Base-by-base conservation (phyloP, 148 eudicot genomes). In the Rhododendron griersonianum region DNA sequence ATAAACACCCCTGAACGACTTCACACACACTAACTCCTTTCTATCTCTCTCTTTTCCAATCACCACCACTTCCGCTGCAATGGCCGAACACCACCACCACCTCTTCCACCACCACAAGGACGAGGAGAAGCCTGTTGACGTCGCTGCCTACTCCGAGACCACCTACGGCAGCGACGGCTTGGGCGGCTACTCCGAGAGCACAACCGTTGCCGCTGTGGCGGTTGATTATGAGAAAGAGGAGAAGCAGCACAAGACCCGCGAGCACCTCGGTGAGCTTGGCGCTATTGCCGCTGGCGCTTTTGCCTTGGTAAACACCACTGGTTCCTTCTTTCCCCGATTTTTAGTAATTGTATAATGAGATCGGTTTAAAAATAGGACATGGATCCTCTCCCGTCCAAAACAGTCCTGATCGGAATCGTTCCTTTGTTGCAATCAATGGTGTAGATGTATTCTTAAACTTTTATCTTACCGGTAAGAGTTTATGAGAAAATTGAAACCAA, bases 241-340 rank as follows among this genome's bases (percentile, higher is more conserved):
- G 83, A 91, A 91, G 84, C 89, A 90, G 81, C 91, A 91, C 89
- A 91, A 89, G 71, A 71, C 61, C 78, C 85, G 61, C 16, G 85
- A 85, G 44, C 83, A 86, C 15, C 78, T 90, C 41, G 87, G 93
- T 67, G 88, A 86, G 87, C 88, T 87, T 67, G 87, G 92, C 1
- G 87, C 91, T 44, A 11, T 85, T 37, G 90, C 90, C 75, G 93
- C 92, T 33, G 93, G 91, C 80, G 92, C 89, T 63, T 91, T 78
- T 85, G 93, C 93, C 55, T 84, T 92, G 91, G 93, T 90, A 90
- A 65, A 28, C 30, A 30, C 65, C 21, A 53, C 57, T 53, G 57
- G 18, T 4, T 53, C 16, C 19, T 53, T 14, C 5, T 53, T 53
- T 53, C 19, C 4, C 18, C 11, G 16, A 53, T 13, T 53, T 5